Base-by-base conservation (phyloP, 1,139 yeast genomes). In the Lodderomyces oxycetoniae region DNA sequence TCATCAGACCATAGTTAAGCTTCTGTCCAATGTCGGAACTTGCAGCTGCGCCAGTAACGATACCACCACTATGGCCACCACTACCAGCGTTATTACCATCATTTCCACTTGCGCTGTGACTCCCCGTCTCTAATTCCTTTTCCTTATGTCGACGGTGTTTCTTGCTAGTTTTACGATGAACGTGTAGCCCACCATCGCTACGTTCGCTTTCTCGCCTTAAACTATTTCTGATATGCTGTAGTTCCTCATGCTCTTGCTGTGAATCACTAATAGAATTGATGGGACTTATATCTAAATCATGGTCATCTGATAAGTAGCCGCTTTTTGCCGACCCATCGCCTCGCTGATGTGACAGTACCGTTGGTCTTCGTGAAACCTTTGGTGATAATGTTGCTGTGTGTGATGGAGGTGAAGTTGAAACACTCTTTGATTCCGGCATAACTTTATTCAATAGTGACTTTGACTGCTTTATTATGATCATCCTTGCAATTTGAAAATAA, bases 391-490 rank as follows among this genome's bases (percentile, higher is more conserved):
- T 6, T 10, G 6, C 26, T 7, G n/a, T 6, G 7, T 11, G 12
- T 6, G 14, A 24, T n/a, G 26, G 26, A 12, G 26, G 14, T 24
- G 22, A 19, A 7, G 9, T 19, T 19, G 7, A 10, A 10, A 7
- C 22, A 7, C 9, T 28, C 5, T 19, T 12, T 11, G 32, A 38
- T 13, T 34, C 33, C 10, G 42, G 42, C 10, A 36, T 32, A 4
- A 39, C 38, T 28, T 39, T 39, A 24, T 39, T 36, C 10, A 36
- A 30, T n/a, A 36, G 10, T 5, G 34, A 24, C 17, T 28, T 39
- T 3, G 42, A 36, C 17, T 36, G 40, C 26, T 39, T 36, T 6
- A 39, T 14, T 6, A 36, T 20, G 21, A 36, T 32, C 42, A 36
- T 39, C 23, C 9, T 24, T 24, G 23, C n/a, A n/a, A 8, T n/a